Conservation (phyloP, 192 early-diverging fungal genomes). For the Funneliformis mosseae region DNA sequence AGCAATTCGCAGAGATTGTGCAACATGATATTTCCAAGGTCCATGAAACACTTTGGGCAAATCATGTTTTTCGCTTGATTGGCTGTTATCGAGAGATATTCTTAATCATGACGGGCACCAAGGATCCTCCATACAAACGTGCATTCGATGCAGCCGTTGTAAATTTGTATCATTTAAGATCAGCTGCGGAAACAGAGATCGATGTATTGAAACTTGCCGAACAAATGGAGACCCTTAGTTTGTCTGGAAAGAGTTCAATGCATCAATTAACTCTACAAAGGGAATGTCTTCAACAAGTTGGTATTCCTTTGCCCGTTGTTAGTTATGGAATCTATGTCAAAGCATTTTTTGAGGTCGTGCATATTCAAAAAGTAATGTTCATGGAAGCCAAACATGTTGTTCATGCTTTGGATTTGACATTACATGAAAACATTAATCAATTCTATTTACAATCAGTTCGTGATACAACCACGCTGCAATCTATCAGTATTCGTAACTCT, state of each 20-base stretch:
- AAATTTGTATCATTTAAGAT: slow-evolving; percentile 1
- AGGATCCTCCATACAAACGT: not conserved
- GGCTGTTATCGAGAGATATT: not conserved
- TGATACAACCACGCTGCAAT: not conserved
- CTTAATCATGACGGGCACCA: not conserved
- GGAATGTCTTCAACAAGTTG: not conserved
- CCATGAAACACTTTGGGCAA: not conserved
- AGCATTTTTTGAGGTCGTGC: not conserved
- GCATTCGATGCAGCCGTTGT: slow-evolving; percentile 15
- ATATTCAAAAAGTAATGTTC: not conserved
- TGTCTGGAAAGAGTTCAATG: not conserved
- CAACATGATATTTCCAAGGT: not conserved
- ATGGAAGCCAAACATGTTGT: not conserved
- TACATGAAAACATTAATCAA: not conserved
- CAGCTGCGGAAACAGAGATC: not conserved
- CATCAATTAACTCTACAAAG: not conserved
- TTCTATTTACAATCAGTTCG: not conserved
- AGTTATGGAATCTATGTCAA: not conserved
- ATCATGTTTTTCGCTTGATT: not conserved
- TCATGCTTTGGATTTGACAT: not conserved
- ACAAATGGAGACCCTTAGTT: not conserved
- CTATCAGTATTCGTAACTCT: not conserved
- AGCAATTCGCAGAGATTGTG: not conserved
- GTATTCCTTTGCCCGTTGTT: not conserved
- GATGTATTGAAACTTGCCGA: not conserved